Evolutionary conservation across 2,329 filamentous ascomycete species (phyloP), one percentile per base, ranked within the genome.

Genomic region (Dryadomyces sulphureus): DNA sequence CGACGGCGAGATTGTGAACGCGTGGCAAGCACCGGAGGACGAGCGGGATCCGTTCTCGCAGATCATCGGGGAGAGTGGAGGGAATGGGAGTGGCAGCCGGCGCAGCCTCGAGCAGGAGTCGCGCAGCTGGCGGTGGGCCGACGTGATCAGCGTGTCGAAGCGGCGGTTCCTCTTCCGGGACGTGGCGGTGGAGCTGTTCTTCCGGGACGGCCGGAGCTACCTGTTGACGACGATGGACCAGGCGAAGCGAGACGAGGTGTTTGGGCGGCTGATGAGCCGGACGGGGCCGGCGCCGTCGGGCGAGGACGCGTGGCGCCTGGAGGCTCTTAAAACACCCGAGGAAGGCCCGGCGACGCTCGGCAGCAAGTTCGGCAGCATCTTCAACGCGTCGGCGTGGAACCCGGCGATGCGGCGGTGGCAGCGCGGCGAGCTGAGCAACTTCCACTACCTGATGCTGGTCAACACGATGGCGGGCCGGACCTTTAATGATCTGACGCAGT

Each of bases 401-500:
- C 85, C 89, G 9, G 80, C 87, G 8, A 94, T 92, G 56, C 81
- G 83, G 53, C 82, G 81, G 60, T 98, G 92, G 92, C 75, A 92
- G 49, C 83, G 81, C 59, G 92, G 93, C 12, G 92, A 98, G 57
- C 87, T 96, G 43, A 96, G 90, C 14, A 98, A 98, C 61, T 98
- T 98, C 56, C 88, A 96, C 62, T 98, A 98, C 58, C 74, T 98
- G 32, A 98, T 98, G 90, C 79, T 95, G 49, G 80, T 98, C 57
- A 98, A 98, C 58, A 96, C 92, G 0, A 86, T 98, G 75, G 93
- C 93, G 24, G 92, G 92, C 2, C 74, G 92, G 45, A 96, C 92
- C 0, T 98, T 98, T 67, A 98, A 98, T 58, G 92, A 98, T 58
- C 69, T 98, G 17, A 98, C 92, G 0, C 93, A 98, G 57, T 98